Base-by-base conservation (phyloP, 371 early-diverging fungal genomes). In the Mycotypha africana region DNA sequence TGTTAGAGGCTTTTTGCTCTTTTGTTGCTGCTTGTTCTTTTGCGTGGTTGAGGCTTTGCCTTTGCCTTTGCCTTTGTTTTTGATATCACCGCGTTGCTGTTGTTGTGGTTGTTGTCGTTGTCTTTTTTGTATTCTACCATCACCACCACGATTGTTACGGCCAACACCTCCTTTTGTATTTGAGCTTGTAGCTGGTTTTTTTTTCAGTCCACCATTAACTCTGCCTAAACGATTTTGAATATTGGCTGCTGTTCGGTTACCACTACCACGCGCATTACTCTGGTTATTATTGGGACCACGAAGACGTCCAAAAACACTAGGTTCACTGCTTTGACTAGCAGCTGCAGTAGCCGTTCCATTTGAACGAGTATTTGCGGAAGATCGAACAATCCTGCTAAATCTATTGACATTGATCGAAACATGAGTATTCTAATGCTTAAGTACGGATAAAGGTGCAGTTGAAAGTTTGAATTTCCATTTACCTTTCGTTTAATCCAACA, bases 401-500 rank as follows among this genome's bases (percentile, higher is more conserved):
- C 51, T 45, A n/a, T 19, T n/a, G n/a, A n/a, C n/a, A n/a, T n/a
- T n/a, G n/a, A n/a, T n/a, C n/a, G n/a, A n/a, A n/a, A n/a, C n/a
- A n/a, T n/a, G n/a, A n/a, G n/a, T n/a, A n/a, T n/a, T n/a, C n/a
- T n/a, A n/a, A n/a, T n/a, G n/a, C n/a, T n/a, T n/a, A n/a, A n/a
- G n/a, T n/a, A n/a, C n/a, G n/a, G n/a, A 36, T 10, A 23, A 14
- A 25, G 1, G 25, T 43, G 4, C 5, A 14, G 23, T 22, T 25
- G 9, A 5, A 31, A 8, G 11, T 32, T 1, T 34, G 7, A 25
- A n/a, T 33, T 36, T 19, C 17, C 4, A 20, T 17, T 44, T 58
- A 71, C 72, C 72, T 58, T 58, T 71, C 72, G 45, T 71, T 71
- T 37, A 71, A 52, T 34, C 72, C 72, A 38, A 62, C 72, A 16